Percentiles rank a stretch among this genome's conserved stretches.
These are phyloP conservation scores for Agastache rugosa DNA, from an alignment of 257 asterid species.

Conservation along the genomic window DNA sequence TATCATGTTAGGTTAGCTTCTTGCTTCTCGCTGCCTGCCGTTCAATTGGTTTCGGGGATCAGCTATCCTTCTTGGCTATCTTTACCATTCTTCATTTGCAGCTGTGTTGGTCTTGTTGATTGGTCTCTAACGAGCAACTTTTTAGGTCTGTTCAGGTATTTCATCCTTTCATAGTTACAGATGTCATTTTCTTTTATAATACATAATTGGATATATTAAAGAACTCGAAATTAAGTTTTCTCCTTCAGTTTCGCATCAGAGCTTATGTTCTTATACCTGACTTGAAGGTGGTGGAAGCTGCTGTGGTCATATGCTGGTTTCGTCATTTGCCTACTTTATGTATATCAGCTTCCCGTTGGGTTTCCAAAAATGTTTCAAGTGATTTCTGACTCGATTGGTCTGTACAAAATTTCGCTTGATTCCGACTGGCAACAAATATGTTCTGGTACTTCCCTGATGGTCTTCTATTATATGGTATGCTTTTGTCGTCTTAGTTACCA, in stretches of 20 bases:
- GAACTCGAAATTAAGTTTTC: conserved; percentile 20
- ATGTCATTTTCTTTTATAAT: conserved; percentile 11
- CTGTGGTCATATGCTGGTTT: conserved; percentile 84
- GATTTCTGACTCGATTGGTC: conserved; percentile 62
- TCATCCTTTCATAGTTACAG: conserved; percentile 34
- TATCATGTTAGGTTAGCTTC: conserved; percentile 77
- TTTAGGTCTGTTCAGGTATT: conserved; percentile 90
- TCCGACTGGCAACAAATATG: conserved; percentile 75
- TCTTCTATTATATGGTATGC: conserved; percentile 80
- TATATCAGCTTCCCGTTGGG: conserved; percentile 73
- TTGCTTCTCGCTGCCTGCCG: conserved; percentile 79
- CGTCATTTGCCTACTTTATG: conserved; percentile 69
- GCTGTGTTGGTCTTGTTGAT: conserved; percentile 90
- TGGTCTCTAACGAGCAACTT: conserved; percentile 93
- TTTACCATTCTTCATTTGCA: conserved; percentile 81
- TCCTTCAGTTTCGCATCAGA: conserved; percentile 40
- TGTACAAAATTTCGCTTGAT: conserved; percentile 58
- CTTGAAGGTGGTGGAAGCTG: conserved; percentile 88
- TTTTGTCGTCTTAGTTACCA: conserved; percentile 39
- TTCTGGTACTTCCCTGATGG: conserved; percentile 73
- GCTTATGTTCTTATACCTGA: conserved; percentile 45
- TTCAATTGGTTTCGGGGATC: conserved; percentile 86
- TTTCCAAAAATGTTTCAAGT: conserved; percentile 51
- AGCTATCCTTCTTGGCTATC: conserved; percentile 94
- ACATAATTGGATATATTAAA: conserved; percentile 1